Conservation (phyloP, 1,284 basidiomycete species). For the Gymnopus androsaceus region DNA sequence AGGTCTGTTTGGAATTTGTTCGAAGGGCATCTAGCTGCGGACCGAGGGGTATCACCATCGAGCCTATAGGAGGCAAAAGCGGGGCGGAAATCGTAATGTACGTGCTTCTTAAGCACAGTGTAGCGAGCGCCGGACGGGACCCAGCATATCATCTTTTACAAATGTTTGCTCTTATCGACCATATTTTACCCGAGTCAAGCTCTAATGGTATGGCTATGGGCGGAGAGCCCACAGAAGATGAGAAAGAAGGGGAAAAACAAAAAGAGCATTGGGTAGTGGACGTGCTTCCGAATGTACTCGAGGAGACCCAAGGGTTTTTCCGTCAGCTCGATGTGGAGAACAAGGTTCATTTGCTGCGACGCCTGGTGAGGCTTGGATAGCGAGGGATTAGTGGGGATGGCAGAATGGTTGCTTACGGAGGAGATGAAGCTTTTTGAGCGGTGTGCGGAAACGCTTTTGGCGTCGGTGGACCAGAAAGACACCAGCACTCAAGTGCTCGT, state of each 20-base stretch:
- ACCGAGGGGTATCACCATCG: slow-evolving; percentile 31
- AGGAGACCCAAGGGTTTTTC: slow-evolving; percentile 58
- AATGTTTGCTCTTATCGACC: slow-evolving; percentile 56
- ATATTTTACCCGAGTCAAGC: slow-evolving; percentile 47
- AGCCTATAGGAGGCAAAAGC: slow-evolving; percentile 34
- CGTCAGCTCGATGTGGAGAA: slow-evolving; percentile 55
- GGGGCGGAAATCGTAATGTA: slow-evolving; percentile 53
- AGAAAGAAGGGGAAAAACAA: slow-evolving; percentile 14
- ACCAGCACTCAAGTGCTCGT: slow-evolving; percentile 17
- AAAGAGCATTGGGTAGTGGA: slow-evolving; percentile 48
- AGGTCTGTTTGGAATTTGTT: slow-evolving; percentile 53
- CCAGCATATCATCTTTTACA: slow-evolving; percentile 58
- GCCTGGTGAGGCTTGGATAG: slow-evolving; percentile 56
- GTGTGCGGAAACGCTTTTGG: background rate
- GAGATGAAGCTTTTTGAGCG: slow-evolving; percentile 52
- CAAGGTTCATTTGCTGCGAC: slow-evolving; percentile 54
- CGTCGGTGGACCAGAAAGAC: background rate
- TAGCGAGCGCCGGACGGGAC: slow-evolving; percentile 43
- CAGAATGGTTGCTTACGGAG: slow-evolving; percentile 69
- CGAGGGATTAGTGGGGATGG: slow-evolving; percentile 55
- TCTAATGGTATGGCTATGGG: background rate
- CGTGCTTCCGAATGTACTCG: slow-evolving; percentile 59
- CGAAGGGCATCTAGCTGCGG: slow-evolving; percentile 35
- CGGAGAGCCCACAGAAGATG: background rate
- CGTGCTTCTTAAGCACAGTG: slow-evolving; percentile 52